Base-by-base conservation (phyloP, 2,329 filamentous ascomycete species). In the Phialophora macrospora region DNA sequence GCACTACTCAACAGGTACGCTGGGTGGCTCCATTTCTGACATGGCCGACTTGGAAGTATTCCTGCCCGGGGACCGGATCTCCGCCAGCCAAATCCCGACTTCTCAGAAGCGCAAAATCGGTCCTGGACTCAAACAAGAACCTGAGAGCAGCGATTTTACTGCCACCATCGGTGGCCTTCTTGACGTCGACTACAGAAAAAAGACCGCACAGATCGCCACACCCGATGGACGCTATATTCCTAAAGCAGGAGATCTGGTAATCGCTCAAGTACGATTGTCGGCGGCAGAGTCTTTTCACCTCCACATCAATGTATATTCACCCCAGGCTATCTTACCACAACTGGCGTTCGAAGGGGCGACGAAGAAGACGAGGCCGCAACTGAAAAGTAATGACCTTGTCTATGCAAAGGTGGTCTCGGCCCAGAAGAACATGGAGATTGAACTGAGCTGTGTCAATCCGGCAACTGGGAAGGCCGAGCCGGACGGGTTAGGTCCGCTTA, bases 341-440 rank as follows among this genome's bases (percentile, higher is more conserved):
- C 84, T 98, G 22, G 87, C 93, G n/a, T 99, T 99, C 77, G 94
- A 98, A 78, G 88, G 88, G 69, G 95, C 93, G 20, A 92, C 90
- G 52, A 95, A 93, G 78, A 98, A 98, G 80, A 97, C 92, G 2
- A 85, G 93, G 1, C 95, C 95, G 0, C 84, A 91, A 69, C 85
- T 98, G 51, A 81, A 84, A 30, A 75, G 87, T 14, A 92, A 92
- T 44, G 88, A 92, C 60, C 81, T 97, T 30, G 92, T 98, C 41
- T 98, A 98, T 80, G 94, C 93, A 44, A 90, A 94, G 68, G 87
- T 99, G 51, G 82, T 86, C 30, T 86, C 90, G 48, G 89, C 91
- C 20, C 90, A 92, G 73, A 88, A 89, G 70, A 90, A 93, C 77
- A 92, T 93, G 80, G 92, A 97, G 74, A 85, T 92, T 0, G 95